These are phyloP conservation scores for Pythium phragmiticola DNA, from an alignment of 352 stramenopile species.

Conservation along the genomic window DNA sequence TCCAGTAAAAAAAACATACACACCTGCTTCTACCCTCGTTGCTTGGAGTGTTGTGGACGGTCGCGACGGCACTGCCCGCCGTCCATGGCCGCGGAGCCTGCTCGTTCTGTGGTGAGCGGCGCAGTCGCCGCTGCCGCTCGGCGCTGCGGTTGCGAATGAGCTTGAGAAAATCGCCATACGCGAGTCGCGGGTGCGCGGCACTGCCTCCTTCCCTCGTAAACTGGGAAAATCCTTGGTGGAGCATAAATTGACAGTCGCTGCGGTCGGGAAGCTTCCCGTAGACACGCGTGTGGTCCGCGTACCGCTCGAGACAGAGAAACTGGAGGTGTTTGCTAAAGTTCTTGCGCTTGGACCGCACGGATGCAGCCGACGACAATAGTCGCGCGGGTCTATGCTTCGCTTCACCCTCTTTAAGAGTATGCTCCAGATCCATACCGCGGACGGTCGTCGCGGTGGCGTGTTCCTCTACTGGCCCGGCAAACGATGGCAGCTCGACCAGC, in stretches of 20 bases:
- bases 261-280: slow-evolving; percentile 44
- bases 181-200: slow-evolving; percentile 45
- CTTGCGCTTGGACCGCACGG: slow-evolving; percentile 47
- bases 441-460: not conserved
- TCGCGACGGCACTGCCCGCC: not conserved
- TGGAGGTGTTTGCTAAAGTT: slow-evolving; percentile 75
- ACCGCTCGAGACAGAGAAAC: slow-evolving; percentile 55
- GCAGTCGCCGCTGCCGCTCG: slow-evolving; percentile 47
- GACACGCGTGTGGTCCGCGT: slow-evolving; percentile 41
- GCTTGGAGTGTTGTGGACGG: not conserved
- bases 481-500: slow-evolving; percentile 38
- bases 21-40: not conserved
- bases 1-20: not conserved
- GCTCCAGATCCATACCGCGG: not conserved
- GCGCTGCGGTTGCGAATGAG: slow-evolving; percentile 65
- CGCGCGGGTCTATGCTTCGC: not conserved
- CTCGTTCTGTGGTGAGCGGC: not conserved
- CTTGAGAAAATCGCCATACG: slow-evolving; percentile 61
- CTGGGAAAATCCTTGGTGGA: slow-evolving; percentile 52
- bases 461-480: slow-evolving; percentile 6
- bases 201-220: slow-evolving; percentile 54
- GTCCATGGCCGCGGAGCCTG: not conserved
- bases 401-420: too few relatives aligned
- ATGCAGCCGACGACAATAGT: not conserved
- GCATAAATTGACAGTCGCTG: slow-evolving; percentile 43